phyloP scores from a whole-genome alignment of 1,139 yeast genomes.

The Magnusiomyces fungicola region DNA sequence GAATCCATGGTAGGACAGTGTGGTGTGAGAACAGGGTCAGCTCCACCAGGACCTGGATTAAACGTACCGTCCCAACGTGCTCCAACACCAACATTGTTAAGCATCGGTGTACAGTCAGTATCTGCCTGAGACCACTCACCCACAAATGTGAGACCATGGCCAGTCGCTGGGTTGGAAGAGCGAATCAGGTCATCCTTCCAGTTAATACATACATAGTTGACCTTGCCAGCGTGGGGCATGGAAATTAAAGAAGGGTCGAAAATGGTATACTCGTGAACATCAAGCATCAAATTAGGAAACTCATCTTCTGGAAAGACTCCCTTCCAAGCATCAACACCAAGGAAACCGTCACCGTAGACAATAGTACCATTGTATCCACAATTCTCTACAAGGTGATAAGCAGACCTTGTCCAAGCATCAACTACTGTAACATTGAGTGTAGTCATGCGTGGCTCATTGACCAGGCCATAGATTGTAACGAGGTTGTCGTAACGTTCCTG shows the following conservation, averaged over 20 bases:
- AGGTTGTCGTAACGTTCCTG: constrained; percentile 55
- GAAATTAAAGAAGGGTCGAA: constrained; percentile 49
- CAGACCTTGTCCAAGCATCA: constrained; percentile 29
- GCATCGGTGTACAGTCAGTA: constrained; percentile 85
- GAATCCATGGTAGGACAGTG: constrained; percentile 23
- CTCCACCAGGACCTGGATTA: constrained; percentile 21
- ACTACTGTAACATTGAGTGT: constrained; percentile 25
- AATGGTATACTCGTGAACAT: constrained; percentile 55
- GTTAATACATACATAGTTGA: constrained; percentile 34
- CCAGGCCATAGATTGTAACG: constrained; percentile 69
- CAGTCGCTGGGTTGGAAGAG: constrained; percentile 46
- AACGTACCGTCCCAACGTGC: constrained; percentile 64
- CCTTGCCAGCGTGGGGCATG: constrained; percentile 47
- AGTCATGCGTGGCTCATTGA: constrained; percentile 43
- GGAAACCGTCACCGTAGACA: constrained; percentile 33
- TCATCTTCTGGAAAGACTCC: constrained; percentile 36
- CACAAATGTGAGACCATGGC: constrained; percentile 54
- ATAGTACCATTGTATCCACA: constrained; percentile 26
- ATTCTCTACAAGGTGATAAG: constrained; percentile 28
- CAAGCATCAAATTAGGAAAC: constrained; percentile 62
- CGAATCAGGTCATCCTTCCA: constrained; percentile 43
- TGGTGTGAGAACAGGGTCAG: constrained; percentile 21
- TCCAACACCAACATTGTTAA: constrained; percentile 85
- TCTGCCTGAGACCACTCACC: constrained; percentile 93
- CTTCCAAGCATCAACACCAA: constrained; percentile 30